Percentiles rank a stretch among this genome's conserved stretches.
These are phyloP conservation scores for Parastagonospora nodorum DNA, from an alignment of 2,329 filamentous ascomycete species.

Conservation along the genomic window DNA sequence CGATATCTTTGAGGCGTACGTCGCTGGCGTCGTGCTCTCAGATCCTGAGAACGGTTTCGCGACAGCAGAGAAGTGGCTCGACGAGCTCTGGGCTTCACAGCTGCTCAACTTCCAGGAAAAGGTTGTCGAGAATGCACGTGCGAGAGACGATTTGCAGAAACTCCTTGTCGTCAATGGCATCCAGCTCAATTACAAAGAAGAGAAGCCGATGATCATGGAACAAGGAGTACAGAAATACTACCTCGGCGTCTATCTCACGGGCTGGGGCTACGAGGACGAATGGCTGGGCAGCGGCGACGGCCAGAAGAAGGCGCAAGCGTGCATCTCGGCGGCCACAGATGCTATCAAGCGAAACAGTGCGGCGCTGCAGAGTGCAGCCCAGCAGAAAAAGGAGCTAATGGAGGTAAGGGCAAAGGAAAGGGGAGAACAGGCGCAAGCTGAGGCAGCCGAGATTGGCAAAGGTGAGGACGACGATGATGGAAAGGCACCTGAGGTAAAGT, in stretches of 20 bases:
- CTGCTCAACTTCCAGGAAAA: slow-evolving; percentile 36
- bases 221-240: slow-evolving; percentile 63
- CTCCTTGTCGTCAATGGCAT: slow-evolving; percentile 39
- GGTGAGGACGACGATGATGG: slow-evolving; percentile 1
- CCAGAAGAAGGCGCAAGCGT: slow-evolving; percentile 71
- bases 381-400: slow-evolving; percentile 29
- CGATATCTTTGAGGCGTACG: slow-evolving; percentile 90
- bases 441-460: slow-evolving; percentile 9
- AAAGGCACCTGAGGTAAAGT: background rate
- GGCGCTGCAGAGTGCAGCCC: slow-evolving; percentile 19
- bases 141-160: slow-evolving; percentile 47
- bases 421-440: slow-evolving; percentile 18
- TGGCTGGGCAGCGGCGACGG: slow-evolving; percentile 68
- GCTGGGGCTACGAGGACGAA: slow-evolving; percentile 69
- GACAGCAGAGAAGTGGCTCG: slow-evolving; percentile 72
- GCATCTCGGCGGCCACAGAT: slow-evolving; percentile 66
- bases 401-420: slow-evolving; percentile 15
- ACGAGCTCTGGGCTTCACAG: slow-evolving; percentile 67
- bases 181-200: slow-evolving; percentile 54
- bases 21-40: slow-evolving; percentile 76
- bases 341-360: slow-evolving; percentile 58
- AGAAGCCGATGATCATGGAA: slow-evolving; percentile 58
- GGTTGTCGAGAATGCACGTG: slow-evolving; percentile 44
- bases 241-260: slow-evolving; percentile 68
- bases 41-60: slow-evolving; percentile 66